Percentiles rank a stretch among this genome's conserved stretches.
phyloP scores from a whole-genome alignment of 257 asterid genomes.

The Echium plantagineum region DNA sequence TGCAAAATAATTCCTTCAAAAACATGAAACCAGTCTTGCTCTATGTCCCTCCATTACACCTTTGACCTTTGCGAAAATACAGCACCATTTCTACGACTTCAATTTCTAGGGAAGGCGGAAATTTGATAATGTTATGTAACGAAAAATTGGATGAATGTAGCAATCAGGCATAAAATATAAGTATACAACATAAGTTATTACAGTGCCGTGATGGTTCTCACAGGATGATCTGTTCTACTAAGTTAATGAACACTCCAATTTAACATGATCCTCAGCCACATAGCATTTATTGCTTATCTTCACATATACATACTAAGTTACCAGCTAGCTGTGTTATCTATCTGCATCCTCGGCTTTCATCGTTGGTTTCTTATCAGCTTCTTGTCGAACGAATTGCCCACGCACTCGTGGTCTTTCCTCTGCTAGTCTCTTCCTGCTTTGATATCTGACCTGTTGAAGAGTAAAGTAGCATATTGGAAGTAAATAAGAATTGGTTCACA shows the following conservation, averaged over 20 bases:
- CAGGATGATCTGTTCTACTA: neutral
- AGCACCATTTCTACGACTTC: too few species aligned
- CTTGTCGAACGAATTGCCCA: slow-evolving; percentile 39
- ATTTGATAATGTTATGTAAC: too few species aligned
- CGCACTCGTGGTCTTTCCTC: slow-evolving; percentile 44
- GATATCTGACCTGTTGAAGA: slow-evolving; percentile 31
- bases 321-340: slow-evolving; percentile 16
- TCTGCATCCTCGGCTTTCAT: slow-evolving; percentile 14
- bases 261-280: neutral
- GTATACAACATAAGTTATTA: neutral
- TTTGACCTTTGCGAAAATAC: too few species aligned
- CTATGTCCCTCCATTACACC: too few species aligned
- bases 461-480: neutral
- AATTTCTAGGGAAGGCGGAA: too few species aligned
- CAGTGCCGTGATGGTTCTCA: neutral
- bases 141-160: too few species aligned
- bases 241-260: neutral
- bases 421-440: slow-evolving; percentile 38
- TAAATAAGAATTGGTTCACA: neutral
- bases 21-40: too few species aligned
- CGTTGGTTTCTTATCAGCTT: slow-evolving; percentile 14
- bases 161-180: too few species aligned
- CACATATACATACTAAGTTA: slow-evolving; percentile 7
- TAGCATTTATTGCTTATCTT: slow-evolving; percentile 7
- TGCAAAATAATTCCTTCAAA: too few species aligned